These are phyloP conservation scores for Ogataea hybrid DNA, from an alignment of 1,139 yeast genomes.

Conservation along the genomic window DNA sequence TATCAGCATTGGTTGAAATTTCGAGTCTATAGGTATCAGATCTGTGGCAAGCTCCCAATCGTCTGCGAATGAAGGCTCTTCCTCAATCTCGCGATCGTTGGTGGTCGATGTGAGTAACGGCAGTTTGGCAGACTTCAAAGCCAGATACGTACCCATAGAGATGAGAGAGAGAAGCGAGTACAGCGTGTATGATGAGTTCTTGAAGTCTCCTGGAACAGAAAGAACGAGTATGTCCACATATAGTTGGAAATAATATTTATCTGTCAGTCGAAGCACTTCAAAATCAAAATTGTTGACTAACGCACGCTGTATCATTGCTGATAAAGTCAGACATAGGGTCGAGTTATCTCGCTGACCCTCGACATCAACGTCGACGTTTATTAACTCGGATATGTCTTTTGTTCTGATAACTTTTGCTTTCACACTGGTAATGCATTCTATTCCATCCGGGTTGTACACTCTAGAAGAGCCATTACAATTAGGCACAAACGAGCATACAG, in stretches of 20 bases:
- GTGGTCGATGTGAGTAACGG: conserved; percentile 69
- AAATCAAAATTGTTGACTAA: conserved; percentile 49
- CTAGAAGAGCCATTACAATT: conserved; percentile 91
- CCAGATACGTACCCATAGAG: conserved; percentile 77
- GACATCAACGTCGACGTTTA: conserved; percentile 77
- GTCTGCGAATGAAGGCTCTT: conserved; percentile 88
- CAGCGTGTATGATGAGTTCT: conserved; percentile 59
- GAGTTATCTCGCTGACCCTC: conserved; percentile 72
- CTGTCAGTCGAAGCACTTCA: conserved; percentile 57
- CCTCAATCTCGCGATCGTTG: conserved; percentile 60
- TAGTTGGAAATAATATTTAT: conserved; percentile 71
- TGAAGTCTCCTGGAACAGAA: conserved; percentile 48
- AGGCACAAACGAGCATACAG: conserved; percentile 76
- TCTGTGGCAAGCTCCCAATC: conserved; percentile 67
- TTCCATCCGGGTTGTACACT: conserved; percentile 81
- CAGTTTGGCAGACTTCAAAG: conserved; percentile 71
- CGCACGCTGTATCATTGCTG: conserved; percentile 47
- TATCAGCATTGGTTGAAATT: conserved; percentile 68
- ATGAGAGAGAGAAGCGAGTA: conserved; percentile 55
- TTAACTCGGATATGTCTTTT: conserved; percentile 39
- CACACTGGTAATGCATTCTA: conserved; percentile 88
- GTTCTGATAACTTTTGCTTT: conserved; percentile 78
- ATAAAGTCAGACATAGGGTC: conserved; percentile 55
- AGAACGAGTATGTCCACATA: conserved; percentile 77
- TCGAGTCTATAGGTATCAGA: conserved; percentile 37